phyloP scores from a whole-genome alignment of 2,329 filamentous ascomycete species.

The Sclerotinia trifoliorum region DNA sequence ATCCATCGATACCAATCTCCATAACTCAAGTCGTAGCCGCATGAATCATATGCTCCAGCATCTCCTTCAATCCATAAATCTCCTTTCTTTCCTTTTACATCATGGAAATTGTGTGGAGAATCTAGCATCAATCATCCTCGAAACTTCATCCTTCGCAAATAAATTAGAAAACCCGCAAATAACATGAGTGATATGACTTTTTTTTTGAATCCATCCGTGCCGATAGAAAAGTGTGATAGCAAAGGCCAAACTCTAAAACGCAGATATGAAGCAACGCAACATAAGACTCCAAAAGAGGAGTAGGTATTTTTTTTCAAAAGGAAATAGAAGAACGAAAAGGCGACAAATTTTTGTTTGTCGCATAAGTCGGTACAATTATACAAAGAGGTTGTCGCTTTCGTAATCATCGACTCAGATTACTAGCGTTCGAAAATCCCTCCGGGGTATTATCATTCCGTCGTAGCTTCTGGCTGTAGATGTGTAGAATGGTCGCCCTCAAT shows the following conservation, averaged over 20 bases:
- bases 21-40: constrained; percentile 20
- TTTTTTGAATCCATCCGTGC: constrained; percentile 12
- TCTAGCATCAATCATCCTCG: constrained; percentile 20
- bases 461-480: constrained; percentile 34
- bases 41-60: constrained; percentile 23
- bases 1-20: constrained; percentile 19
- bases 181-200: constrained; percentile 4
- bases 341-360: constrained; percentile 9
- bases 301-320: constrained; percentile 20
- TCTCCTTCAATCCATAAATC: constrained; percentile 19
- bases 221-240: constrained; percentile 9
- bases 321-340: constrained; percentile 14
- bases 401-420: constrained; percentile 39
- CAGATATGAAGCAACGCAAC: constrained; percentile 23
- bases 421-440: constrained; percentile 37
- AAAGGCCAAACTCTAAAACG: constrained; percentile 20
- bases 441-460: constrained; percentile 35
- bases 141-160: constrained; percentile 21
- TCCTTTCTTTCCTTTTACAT: constrained; percentile 20
- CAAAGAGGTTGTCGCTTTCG: constrained; percentile 33
- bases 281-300: constrained; percentile 19
- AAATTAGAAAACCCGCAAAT: constrained; percentile 17
- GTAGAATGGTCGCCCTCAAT: constrained; percentile 31
- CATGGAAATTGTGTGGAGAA: constrained; percentile 13
- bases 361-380: constrained; percentile 30